Base-by-base conservation (phyloP, 2,329 filamentous ascomycete species). In the Cordyceps pruinosa region DNA sequence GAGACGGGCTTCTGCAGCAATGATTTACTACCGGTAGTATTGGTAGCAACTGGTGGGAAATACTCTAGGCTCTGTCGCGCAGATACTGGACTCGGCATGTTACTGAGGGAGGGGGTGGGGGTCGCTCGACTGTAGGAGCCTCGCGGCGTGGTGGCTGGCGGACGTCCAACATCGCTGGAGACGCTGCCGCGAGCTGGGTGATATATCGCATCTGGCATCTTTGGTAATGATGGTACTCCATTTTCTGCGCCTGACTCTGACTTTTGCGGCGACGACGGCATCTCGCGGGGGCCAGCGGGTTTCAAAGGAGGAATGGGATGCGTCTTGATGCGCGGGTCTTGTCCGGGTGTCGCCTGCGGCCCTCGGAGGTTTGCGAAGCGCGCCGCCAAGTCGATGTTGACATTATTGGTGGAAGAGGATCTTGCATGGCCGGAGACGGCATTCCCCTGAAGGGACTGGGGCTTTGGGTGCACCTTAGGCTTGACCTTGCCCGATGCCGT, bases 171-270 rank as follows among this genome's bases (percentile, higher is more conserved):
- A 59, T 85, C 84, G 25, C 81, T 83, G 3, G 85, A 84, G 5
- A 86, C 77, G 57, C 84, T 87, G 28, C 88, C 89, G 34, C 87
- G 79, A 1, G 86, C 86, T n/a, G 88, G 88, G 64, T 85, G 90
- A 66, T 91, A 92, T 4, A 89, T 88, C 8, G 88, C 86, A 64
- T 86, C 86, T 1, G 88, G 88, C 46, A 86, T 72, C 67, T 87
- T 88, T 12, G 88, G 88, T 65, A 90, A 73, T 17, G 76, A 76
- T 12, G 81, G 77, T 8, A 82, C 68, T n/a, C 78, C 68, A 26
- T 75, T 81, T 47, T 81, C 74, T 1, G 84, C 63, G 3, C 76
- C 74, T 10, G 81, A 66, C 51, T 75, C 75, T 1, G 75, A 72
- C 44, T 76, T 75, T 19, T 70, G 66, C 5, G 68, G 62, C 26